A percentile compares a stretch with the other conserved stretches of the same genome.
Evolutionary conservation across 371 early-diverging fungal genomes (phyloP).

Genomic region (Amoeboaphelidium protococcarum): DNA sequence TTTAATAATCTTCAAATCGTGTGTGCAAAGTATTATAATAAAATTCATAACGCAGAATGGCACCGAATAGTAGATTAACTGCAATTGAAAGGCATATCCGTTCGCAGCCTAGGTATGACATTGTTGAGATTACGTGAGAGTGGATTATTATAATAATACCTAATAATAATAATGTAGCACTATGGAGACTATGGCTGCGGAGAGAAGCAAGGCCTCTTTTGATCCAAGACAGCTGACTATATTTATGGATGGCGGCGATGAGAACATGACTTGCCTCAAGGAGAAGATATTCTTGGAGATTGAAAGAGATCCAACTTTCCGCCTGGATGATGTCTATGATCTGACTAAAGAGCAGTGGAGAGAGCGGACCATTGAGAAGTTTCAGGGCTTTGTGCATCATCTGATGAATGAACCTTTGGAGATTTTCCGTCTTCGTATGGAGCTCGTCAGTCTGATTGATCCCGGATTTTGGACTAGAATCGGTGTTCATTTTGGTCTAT

Average conservation of each 20-base stretch:
- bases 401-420: conserved; percentile 43
- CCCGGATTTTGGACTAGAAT: conserved; percentile 75
- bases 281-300: conserved; percentile 58
- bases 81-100: too few relatives aligned
- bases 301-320: conserved; percentile 63
- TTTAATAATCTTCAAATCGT: too few relatives aligned
- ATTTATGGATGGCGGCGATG: conserved; percentile 47
- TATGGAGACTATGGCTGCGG: conserved; percentile 19
- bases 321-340: conserved; percentile 42
- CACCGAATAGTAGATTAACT: too few relatives aligned
- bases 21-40: too few relatives aligned
- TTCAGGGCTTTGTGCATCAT: conserved; percentile 39
- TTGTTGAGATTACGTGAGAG: too few relatives aligned
- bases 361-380: conserved; percentile 32
- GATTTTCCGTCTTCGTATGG: conserved; percentile 48
- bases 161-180: too few relatives aligned
- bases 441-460: conserved; percentile 45
- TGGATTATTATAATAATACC: too few relatives aligned
- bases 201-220: conserved; percentile 46
- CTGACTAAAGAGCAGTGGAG: conserved; percentile 44
- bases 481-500: conserved; percentile 66
- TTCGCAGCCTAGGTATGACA: too few relatives aligned
- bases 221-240: conserved; percentile 45
- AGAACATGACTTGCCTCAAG: conserved; percentile 23
- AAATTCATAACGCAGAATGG: too few relatives aligned